These are phyloP conservation scores for Linum tenue DNA, from an alignment of 345 rosid genomes.

Conservation along the genomic window DNA sequence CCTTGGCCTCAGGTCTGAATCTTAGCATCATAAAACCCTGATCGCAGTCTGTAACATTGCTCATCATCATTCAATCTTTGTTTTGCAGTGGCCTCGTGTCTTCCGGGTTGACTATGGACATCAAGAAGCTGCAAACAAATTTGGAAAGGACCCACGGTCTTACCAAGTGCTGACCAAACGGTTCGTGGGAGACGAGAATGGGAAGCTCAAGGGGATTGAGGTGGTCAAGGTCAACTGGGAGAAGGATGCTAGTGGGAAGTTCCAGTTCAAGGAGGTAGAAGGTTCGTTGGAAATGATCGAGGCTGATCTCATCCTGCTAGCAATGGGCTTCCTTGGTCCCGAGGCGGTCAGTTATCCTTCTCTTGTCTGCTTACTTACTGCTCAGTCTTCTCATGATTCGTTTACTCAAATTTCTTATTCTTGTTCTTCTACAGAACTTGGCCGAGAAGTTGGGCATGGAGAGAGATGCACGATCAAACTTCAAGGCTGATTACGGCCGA, in stretches of 20 bases:
- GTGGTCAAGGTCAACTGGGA: slow-evolving; percentile 68
- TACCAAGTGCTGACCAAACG: slow-evolving; percentile 88
- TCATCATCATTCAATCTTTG: not conserved
- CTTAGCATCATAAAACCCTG: not conserved
- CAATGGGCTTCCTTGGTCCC: slow-evolving; percentile 99
- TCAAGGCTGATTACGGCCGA: slow-evolving; percentile 90
- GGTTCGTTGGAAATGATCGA: slow-evolving; percentile 77
- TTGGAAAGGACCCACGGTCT: slow-evolving; percentile 87
- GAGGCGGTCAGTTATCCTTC: slow-evolving; percentile 52
- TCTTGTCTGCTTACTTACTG: not conserved
- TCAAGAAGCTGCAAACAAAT: slow-evolving; percentile 78
- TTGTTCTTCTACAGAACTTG: slow-evolving; percentile 30
- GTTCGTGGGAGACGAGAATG: slow-evolving; percentile 78
- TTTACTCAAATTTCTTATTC: not conserved
- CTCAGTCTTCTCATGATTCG: not conserved
- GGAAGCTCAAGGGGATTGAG: slow-evolving; percentile 77
- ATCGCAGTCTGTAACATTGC: not conserved
- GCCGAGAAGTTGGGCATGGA: slow-evolving; percentile 90
- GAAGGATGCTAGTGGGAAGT: slow-evolving; percentile 78
- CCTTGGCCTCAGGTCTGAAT: slow-evolving; percentile 98
- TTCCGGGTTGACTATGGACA: slow-evolving; percentile 96
- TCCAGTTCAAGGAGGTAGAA: slow-evolving; percentile 77
- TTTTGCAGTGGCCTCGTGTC: slow-evolving; percentile 85
- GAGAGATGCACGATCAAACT: slow-evolving; percentile 72
- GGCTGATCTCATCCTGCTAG: slow-evolving; percentile 82